These are phyloP conservation scores for Penicillium paneum DNA, from an alignment of 2,329 filamentous ascomycete genomes.

Conservation along the genomic window DNA sequence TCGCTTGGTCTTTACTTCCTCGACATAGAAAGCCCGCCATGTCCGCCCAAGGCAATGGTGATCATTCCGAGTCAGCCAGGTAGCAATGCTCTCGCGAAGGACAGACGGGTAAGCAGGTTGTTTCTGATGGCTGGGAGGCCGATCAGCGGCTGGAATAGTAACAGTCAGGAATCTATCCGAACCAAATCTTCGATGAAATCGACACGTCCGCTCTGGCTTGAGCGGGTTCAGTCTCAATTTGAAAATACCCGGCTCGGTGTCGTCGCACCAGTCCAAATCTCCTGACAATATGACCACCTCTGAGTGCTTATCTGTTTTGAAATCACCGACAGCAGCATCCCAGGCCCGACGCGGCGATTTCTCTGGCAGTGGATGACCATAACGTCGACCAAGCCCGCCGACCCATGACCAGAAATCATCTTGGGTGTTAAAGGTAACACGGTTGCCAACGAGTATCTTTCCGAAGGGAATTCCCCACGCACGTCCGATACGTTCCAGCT, in stretches of 20 bases:
- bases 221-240: conserved; percentile 42
- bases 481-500: conserved; percentile 36
- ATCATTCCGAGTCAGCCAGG: conserved; percentile 40
- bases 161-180: conserved; percentile 47
- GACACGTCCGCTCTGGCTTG: conserved; percentile 43
- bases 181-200: conserved; percentile 47
- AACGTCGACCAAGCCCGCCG: conserved; percentile 23
- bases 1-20: conserved; percentile 36
- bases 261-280: conserved; percentile 38
- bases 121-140: conserved; percentile 27
- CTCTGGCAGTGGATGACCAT: conserved; percentile 28
- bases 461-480: conserved; percentile 29
- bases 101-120: conserved; percentile 22
- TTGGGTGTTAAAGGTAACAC: conserved; percentile 24
- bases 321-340: conserved; percentile 34
- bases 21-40: conserved; percentile 47
- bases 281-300: conserved; percentile 43
- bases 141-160: conserved; percentile 33
- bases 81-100: conserved; percentile 34
- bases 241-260: conserved; percentile 34
- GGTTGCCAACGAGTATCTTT: conserved; percentile 29
- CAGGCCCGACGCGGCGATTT: conserved; percentile 32
- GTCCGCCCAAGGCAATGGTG: conserved; percentile 43
- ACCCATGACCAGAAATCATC: conserved; percentile 37
- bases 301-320: conserved; percentile 34